Base-by-base conservation (phyloP, 345 rosid species). In the Euphorbia peplus region DNA sequence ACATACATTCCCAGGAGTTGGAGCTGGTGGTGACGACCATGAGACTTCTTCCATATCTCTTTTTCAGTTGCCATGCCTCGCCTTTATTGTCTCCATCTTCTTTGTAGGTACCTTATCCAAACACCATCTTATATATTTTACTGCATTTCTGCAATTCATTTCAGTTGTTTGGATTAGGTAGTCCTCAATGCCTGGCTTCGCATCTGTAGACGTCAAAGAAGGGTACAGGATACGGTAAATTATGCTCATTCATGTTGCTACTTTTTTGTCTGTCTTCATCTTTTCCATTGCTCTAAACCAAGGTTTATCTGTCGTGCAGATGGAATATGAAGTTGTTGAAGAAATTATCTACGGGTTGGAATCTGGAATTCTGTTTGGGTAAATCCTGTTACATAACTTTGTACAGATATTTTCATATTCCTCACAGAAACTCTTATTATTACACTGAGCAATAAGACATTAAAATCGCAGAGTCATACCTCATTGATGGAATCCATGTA, bases 21-120 rank as follows among this genome's bases (percentile, higher is more conserved):
- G 98, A 75, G 99, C 97, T 50, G 99, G 98, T 65, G 97, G 97
- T 42, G 96, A 90, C 76, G 98, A 86, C 80, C 99, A 90, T 75
- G 77, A 81, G 77, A 79, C 88, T 67, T 81, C 93, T 15, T 72
- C 87, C 24, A 75, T 90, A 78, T 95, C 98, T 25, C 74, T 88
- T 64, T 80, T 91, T 50, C 96, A 88, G 82, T 79, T 95, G 70
- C 87, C 91, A 30, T 91, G 96, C 93, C 79, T 91, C 66, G 91
- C 85, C 46, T 75, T 95, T 46, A 42, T 80, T 63, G 83, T 95
- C 80, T 83, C 89, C 78, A 68, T 95, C 86, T 84, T 92, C 88
- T 91, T 92, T 95, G 96, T 95, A 91, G 98, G 99, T 91, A 88
- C 85, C 97, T 79, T 79, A 81, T 81, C 88, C 75, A 75, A 75